A percentile compares a stretch with the other conserved stretches of the same genome.
phyloP scores from a whole-genome alignment of 2,329 filamentous ascomycete species.

The Epicoccum nigrum region DNA sequence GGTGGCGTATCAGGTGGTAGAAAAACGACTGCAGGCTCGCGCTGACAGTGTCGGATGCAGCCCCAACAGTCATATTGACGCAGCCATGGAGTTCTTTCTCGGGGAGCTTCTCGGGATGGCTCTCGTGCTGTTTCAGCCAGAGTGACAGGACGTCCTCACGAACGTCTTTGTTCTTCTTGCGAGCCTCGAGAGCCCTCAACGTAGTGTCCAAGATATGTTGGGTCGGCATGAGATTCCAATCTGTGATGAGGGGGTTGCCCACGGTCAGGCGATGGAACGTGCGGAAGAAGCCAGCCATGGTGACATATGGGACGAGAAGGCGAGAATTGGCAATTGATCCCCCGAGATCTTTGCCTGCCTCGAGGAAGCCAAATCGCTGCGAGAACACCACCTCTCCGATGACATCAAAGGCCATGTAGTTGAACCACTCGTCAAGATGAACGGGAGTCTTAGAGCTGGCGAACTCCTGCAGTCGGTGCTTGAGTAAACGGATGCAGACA shows the following conservation, averaged over 20 bases:
- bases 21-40: constrained; percentile 45
- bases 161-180: constrained; percentile 41
- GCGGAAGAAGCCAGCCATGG: constrained; percentile 38
- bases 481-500: constrained; percentile 33
- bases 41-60: constrained; percentile 49
- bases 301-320: constrained; percentile 16
- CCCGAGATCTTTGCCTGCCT: constrained; percentile 44
- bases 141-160: constrained; percentile 48
- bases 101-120: constrained; percentile 43
- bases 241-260: constrained; percentile 41
- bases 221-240: constrained; percentile 43
- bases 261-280: constrained; percentile 17
- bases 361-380: constrained; percentile 35
- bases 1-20: constrained; percentile 44
- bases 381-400: constrained; percentile 48
- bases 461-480: constrained; percentile 24
- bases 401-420: constrained; percentile 49
- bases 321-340: constrained; percentile 42
- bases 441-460: constrained; percentile 32
- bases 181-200: constrained; percentile 37
- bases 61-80: constrained; percentile 47
- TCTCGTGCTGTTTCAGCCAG: constrained; percentile 43
- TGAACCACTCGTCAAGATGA: constrained; percentile 41
- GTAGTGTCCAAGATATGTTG: constrained; percentile 50
- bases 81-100: constrained; percentile 45